A percentile compares a stretch with the other conserved stretches of the same genome.
Evolutionary conservation across 2,329 filamentous ascomycete species (phyloP).

Genomic region (Alternaria hordeiaustralica): DNA sequence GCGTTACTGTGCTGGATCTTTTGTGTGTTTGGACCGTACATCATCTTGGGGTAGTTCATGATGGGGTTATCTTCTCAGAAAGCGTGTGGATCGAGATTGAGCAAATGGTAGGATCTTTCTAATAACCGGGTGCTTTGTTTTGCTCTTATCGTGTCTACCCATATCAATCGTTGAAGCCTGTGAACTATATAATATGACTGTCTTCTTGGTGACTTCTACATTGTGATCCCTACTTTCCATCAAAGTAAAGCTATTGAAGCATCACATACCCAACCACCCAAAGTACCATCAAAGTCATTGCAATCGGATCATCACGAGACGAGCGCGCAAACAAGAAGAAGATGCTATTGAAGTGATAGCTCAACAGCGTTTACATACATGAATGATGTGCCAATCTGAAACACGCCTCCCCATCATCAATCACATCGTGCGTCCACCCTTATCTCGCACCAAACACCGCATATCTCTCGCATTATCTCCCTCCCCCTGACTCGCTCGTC

Average conservation of each 20-base stretch:
- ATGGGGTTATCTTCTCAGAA: slow-evolving; percentile 41
- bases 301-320: too few species aligned
- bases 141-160: slow-evolving; percentile 19
- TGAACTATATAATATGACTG: not conserved
- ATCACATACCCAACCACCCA: too few species aligned
- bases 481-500: not conserved
- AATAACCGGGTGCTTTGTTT: slow-evolving; percentile 36
- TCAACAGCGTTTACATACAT: too few species aligned
- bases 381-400: not conserved
- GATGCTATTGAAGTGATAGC: too few species aligned
- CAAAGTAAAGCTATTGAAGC: too few species aligned
- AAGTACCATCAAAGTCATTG: too few species aligned
- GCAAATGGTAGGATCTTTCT: slow-evolving; percentile 45
- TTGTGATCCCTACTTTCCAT: not conserved
- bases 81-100: slow-evolving; percentile 39
- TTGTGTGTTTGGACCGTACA: slow-evolving; percentile 45
- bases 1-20: slow-evolving; percentile 49
- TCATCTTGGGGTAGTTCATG: slow-evolving; percentile 50
- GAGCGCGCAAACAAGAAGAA: too few species aligned
- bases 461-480: not conserved
- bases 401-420: not conserved
- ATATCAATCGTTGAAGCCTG: slow-evolving; percentile 19
- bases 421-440: not conserved
- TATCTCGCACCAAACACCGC: not conserved
- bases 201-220: not conserved